phyloP scores from a whole-genome alignment of 2,329 filamentous ascomycete species.

The Chlorencoelia australis region DNA sequence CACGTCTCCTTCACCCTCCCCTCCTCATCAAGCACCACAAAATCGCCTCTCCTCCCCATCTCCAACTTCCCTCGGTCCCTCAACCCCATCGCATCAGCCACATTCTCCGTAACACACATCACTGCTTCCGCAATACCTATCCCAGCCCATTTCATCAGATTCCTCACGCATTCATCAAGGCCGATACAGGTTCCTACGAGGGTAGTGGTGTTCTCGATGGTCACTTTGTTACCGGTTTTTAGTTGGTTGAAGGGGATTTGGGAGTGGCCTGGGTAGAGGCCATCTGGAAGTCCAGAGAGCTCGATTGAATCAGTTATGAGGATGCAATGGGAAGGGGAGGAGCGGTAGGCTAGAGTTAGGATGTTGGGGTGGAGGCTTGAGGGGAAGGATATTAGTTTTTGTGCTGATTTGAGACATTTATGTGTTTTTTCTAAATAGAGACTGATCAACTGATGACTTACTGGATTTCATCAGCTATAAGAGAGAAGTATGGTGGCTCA shows the following conservation, averaged over 20 bases:
- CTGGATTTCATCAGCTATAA: conserved; percentile 45
- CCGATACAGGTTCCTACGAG: conserved; percentile 42
- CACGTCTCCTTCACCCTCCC: conserved; percentile 19
- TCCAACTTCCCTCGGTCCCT: conserved; percentile 19
- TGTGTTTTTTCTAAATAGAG: too few relatives aligned
- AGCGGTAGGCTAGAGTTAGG: conserved; percentile 37
- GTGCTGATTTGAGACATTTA: too few relatives aligned
- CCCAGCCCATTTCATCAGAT: conserved; percentile 21
- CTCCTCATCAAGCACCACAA: conserved; percentile 19
- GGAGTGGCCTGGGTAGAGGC: conserved; percentile 39
- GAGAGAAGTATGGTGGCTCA: conserved; percentile 34
- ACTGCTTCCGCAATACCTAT: conserved; percentile 20
- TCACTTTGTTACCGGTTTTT: conserved; percentile 38
- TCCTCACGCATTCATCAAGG: conserved; percentile 40
- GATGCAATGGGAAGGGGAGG: conserved; percentile 37
- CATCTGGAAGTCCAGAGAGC: conserved; percentile 40
- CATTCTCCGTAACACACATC: conserved; percentile 23
- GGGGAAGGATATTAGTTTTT: neutral
- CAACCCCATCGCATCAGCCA: conserved; percentile 18
- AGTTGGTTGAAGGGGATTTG: conserved; percentile 40
- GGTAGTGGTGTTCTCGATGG: conserved; percentile 42
- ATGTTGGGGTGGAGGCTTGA: conserved; percentile 36
- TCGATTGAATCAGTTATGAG: conserved; percentile 45
- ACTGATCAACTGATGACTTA: neutral
- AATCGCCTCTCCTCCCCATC: conserved; percentile 20